phyloP scores from a whole-genome alignment of 169 alveolate species.

The Eimeria brunetti region DNA sequence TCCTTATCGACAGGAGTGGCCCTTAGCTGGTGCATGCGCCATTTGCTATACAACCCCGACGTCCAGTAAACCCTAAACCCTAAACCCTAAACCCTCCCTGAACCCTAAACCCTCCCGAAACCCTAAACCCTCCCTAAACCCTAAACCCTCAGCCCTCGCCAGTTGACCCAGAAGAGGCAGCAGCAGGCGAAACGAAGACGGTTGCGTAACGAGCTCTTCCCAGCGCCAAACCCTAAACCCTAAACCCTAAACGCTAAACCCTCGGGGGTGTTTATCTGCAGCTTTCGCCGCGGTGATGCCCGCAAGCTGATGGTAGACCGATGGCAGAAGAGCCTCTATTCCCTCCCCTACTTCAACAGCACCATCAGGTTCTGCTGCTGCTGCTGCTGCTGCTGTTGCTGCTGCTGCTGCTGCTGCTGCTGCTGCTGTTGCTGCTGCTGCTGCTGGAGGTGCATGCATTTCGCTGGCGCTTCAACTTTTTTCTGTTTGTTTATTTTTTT shows the following conservation, averaged over 20 bases:
- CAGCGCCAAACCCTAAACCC: background rate
- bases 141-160: background rate
- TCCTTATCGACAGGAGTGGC: slow-evolving; percentile 15
- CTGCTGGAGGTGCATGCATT: background rate
- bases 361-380: too few relatives aligned
- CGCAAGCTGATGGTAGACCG: slow-evolving; percentile 36
- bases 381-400: background rate
- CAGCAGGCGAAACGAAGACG: too few relatives aligned
- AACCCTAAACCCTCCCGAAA: too few relatives aligned
- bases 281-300: slow-evolving; percentile 57
- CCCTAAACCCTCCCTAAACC: too few relatives aligned
- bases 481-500: too few relatives aligned
- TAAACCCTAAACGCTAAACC: slow-evolving; percentile 14
- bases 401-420: background rate
- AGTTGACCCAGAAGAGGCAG: background rate
- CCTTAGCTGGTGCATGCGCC: background rate
- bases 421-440: background rate
- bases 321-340: slow-evolving; percentile 46
- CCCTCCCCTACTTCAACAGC: slow-evolving; percentile 75
- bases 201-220: too few relatives aligned
- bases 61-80: slow-evolving; percentile 29
- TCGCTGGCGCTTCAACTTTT: too few relatives aligned
- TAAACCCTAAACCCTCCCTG: background rate
- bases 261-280: background rate
- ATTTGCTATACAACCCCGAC: slow-evolving; percentile 33